Evolutionary conservation across 2,329 filamentous ascomycete genomes (phyloP), one percentile per base, ranked within the genome.

Genomic region (Cryphonectria radicalis): DNA sequence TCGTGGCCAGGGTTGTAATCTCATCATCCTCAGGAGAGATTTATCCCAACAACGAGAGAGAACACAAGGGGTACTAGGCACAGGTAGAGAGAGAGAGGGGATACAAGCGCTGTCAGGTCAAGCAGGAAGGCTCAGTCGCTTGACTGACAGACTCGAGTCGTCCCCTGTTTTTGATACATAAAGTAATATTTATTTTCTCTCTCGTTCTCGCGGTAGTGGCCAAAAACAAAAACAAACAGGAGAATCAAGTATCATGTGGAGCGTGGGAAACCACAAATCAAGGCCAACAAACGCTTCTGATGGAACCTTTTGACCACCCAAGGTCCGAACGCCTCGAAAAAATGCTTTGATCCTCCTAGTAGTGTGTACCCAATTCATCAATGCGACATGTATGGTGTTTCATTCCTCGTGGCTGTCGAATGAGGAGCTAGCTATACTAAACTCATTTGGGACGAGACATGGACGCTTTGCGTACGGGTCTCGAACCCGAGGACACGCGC

Each of bases 311-410:
- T 40, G 62, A 65, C 63, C 43, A 50, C 63, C 42, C 42, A 7
- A 65, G 43, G 63, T 37, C 63, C 63, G 19, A 53, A 65, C 63
- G 63, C 63, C 63, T 43, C 22, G 43, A 65, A 65, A 65, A 65
- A 65, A 65, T 65, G 63, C 63, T 65, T 65, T 43, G 43, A 53
- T 8, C 63, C 28, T 53, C n/a, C 42, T 28, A 14, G 4, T 22
- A 25, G 28, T 65, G 43, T 65, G 43, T 65, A 65, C 42, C 63
- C 63, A 53, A 35, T 5, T 25, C 28, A 53, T 35, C 37, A 50
- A 11, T 37, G 13, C 28, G 63, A n/a, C 53, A 50, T 22, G 8
- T 14, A 50, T 32, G 19, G 11, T 53, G n/a, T 37, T 28, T 19
- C 17, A 35, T 35, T 32, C 25, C 14, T 50, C 32, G 43, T 65